Percentiles rank a stretch among this genome's conserved stretches.
phyloP scores from a whole-genome alignment of 257 asterid species.

The Nemophila menziesii region DNA sequence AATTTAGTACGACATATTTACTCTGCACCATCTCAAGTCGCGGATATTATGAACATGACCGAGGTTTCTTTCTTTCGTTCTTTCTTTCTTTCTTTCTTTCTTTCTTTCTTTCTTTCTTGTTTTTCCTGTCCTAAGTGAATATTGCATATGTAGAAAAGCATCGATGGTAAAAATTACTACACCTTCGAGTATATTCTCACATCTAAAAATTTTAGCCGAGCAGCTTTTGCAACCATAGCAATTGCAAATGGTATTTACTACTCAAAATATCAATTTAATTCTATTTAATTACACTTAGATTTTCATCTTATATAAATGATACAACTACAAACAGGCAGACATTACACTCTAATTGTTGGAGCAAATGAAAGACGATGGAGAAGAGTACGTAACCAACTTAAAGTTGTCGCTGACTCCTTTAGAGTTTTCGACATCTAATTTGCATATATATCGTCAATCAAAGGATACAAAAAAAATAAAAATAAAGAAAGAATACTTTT shows the following conservation, averaged over 20 bases:
- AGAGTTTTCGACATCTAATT: conserved; percentile 47
- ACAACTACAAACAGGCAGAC: conserved; percentile 56
- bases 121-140: neutral
- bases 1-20: conserved; percentile 47
- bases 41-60: conserved; percentile 45
- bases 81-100: neutral
- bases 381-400: conserved; percentile 53
- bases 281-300: no score
- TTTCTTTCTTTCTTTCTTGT: neutral
- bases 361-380: conserved; percentile 80
- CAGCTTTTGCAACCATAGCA: conserved; percentile 85
- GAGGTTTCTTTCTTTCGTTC: conserved; percentile 35
- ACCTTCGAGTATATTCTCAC: conserved; percentile 67
- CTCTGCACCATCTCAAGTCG: conserved; percentile 73
- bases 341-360: conserved; percentile 73
- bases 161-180: conserved; percentile 65
- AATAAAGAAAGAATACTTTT: no score
- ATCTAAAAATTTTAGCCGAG: conserved; percentile 53
- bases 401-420: conserved; percentile 84
- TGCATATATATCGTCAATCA: neutral
- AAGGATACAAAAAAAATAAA: no score
- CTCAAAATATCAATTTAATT: no score
- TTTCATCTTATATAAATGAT: no score
- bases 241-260: conserved; percentile 53
- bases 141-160: conserved; percentile 36